A percentile compares a stretch with the other conserved stretches of the same genome.
These are phyloP conservation scores for Cinnamomum chago DNA, from an alignment of 164 flowering plant species.

Conservation along the genomic window DNA sequence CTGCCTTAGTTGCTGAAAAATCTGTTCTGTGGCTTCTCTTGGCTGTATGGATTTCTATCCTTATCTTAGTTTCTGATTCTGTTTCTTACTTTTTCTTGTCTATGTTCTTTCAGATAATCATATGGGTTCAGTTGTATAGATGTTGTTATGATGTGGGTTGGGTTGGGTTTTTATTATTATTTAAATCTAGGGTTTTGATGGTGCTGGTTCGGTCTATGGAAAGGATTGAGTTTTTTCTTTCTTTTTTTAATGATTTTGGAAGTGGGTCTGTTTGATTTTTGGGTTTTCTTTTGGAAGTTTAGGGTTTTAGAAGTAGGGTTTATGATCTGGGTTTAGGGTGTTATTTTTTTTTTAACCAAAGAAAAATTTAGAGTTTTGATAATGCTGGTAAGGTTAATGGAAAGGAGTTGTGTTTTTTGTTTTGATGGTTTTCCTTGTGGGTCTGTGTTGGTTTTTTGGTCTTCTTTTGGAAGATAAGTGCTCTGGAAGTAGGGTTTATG, in stretches of 20 bases:
- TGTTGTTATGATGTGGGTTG: background rate
- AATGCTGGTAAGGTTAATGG: background rate
- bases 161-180: background rate
- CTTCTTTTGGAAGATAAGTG: background rate
- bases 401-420: background rate
- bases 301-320: background rate
- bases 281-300: background rate
- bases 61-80: background rate
- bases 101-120: background rate
- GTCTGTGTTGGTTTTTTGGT: background rate
- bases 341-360: background rate
- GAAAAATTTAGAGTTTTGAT: background rate
- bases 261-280: background rate
- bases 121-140: background rate
- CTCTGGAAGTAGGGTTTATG: background rate
- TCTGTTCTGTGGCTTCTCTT: background rate
- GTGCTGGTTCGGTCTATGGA: background rate
- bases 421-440: background rate
- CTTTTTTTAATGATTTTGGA: background rate
- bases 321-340: background rate
- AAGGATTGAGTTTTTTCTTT: background rate
- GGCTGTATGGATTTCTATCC: conserved; percentile 1
- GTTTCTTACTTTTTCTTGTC: background rate
- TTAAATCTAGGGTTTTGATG: background rate
- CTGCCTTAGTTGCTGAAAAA: background rate